Evolutionary conservation across 2,329 filamentous ascomycete species (phyloP).

Genomic region (Dryadomyces sulphureus): DNA sequence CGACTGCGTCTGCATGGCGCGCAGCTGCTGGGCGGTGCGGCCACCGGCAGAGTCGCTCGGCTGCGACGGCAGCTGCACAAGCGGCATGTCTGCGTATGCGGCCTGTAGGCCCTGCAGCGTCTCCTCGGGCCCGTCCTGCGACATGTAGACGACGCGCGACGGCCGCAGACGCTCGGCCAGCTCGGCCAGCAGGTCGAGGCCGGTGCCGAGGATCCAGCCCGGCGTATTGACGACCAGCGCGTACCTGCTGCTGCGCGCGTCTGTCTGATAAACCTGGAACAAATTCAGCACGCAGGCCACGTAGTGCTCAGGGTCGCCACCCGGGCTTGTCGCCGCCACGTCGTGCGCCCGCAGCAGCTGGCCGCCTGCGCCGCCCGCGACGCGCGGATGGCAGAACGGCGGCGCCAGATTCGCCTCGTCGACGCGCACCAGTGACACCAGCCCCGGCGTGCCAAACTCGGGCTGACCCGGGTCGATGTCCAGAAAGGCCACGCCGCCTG

Average conservation of each 20-base stretch:
- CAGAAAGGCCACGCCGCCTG: conserved; percentile 37
- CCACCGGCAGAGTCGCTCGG: conserved; percentile 35
- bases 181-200: conserved; percentile 46
- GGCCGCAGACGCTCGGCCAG: conserved; percentile 40
- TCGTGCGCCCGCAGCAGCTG: conserved; percentile 46
- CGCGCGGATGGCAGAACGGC: conserved; percentile 45
- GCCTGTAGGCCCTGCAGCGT: conserved; percentile 37
- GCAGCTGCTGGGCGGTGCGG: conserved; percentile 50
- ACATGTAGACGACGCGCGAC: conserved; percentile 54
- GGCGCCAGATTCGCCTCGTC: conserved; percentile 47
- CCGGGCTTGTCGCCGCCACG: conserved; percentile 49
- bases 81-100: conserved; percentile 23
- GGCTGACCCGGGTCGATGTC: conserved; percentile 69
- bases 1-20: conserved; percentile 64
- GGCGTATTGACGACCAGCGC: conserved; percentile 61
- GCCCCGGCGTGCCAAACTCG: conserved; percentile 56
- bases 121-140: conserved; percentile 43
- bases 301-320: conserved; percentile 53
- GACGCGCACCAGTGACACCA: conserved; percentile 51
- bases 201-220: conserved; percentile 59
- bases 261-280: conserved; percentile 37
- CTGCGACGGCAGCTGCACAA: conserved; percentile 45
- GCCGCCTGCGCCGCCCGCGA: conserved; percentile 17
- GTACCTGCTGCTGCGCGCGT: conserved; percentile 22
- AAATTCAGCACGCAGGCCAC: conserved; percentile 49